These are phyloP conservation scores for Pseudogymnoascus destructans DNA, from an alignment of 2,329 filamentous ascomycete species.

Conservation along the genomic window DNA sequence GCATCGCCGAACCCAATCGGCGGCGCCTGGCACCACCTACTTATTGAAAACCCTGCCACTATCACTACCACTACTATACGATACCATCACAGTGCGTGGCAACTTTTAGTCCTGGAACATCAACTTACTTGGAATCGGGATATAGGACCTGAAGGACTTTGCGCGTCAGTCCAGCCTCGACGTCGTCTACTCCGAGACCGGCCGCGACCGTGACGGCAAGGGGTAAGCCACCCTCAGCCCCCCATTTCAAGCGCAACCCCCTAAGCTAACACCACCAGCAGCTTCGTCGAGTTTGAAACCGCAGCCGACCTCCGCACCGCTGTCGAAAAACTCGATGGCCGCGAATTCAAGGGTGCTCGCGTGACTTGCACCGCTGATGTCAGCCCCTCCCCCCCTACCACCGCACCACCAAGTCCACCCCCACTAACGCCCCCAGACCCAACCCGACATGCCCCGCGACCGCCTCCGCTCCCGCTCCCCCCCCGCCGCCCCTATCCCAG, in stretches of 20 bases:
- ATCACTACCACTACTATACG: background rate
- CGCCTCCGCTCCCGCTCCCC: conserved; percentile 73
- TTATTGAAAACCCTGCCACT: background rate
- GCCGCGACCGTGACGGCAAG: conserved; percentile 80
- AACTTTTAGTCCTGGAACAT: conserved; percentile 20
- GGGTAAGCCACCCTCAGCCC: conserved; percentile 54
- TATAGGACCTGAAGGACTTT: conserved; percentile 99
- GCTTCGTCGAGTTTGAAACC: conserved; percentile 96
- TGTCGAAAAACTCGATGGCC: conserved; percentile 85
- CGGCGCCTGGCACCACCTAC: background rate
- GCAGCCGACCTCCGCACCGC: conserved; percentile 78
- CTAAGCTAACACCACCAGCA: conserved; percentile 29
- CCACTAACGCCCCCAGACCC: conserved; percentile 40
- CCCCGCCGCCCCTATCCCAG: conserved; percentile 52
- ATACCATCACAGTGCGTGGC: background rate
- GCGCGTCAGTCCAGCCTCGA: conserved; percentile 92
- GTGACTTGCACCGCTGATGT: conserved; percentile 86
- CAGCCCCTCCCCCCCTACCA: conserved; percentile 28
- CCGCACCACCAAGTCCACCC: no score
- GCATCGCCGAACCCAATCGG: background rate
- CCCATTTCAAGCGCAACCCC: background rate
- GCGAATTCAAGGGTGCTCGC: conserved; percentile 80
- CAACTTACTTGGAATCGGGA: conserved; percentile 71
- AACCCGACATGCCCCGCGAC: conserved; percentile 57
- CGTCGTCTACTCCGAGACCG: conserved; percentile 95